Evolutionary conservation across 371 early-diverging fungal species (phyloP), one percentile per base, ranked within the genome.

Genomic region (Funneliformis caledonium): DNA sequence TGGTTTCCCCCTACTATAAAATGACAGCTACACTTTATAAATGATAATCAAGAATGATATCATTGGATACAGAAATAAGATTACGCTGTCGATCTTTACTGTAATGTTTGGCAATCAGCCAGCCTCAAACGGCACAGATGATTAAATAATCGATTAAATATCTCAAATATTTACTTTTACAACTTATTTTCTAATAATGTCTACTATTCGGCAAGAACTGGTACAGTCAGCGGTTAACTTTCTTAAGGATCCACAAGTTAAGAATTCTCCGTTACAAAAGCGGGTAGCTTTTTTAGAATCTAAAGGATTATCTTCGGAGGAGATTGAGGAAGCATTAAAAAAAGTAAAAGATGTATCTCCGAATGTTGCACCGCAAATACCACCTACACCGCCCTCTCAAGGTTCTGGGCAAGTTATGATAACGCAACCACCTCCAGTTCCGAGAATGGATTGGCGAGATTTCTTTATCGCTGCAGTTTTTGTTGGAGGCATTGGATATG

Each of bases 221-320:
- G 88, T 99, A 82, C 87, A 88, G 37, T 91, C 92, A 2, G 99
- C 99, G 4, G 94, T 97, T 78, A 93, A 94, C 56, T 99, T 99
- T 85, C 90, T 99, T 50, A 85, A 88, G 50, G 98, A 98, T 85
- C 95, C 98, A 64, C 96, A 97, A 84, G 98, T 98, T 9, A 94
- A 94, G 84, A 86, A 92, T 2, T 92, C 96, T 16, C 89, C 98
- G 9, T 86, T 98, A 60, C 94, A 95, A 59, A 97, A 97, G 83
- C 93, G 95, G 80, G 89, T 97, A 19, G 92, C 97, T 43, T 99
- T 99, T 83, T 90, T 99, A 59, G 97, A 98, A 84, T 91, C 94
- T 52, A 99, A 99, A 88, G 98, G 98, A 1, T 88, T 99, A 83
- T 95, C 96, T 22, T 87, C 91, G 10, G 93, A 90, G 22, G 99